phyloP scores from a whole-genome alignment of 257 asterid species.

The Ilex aquifolium region DNA sequence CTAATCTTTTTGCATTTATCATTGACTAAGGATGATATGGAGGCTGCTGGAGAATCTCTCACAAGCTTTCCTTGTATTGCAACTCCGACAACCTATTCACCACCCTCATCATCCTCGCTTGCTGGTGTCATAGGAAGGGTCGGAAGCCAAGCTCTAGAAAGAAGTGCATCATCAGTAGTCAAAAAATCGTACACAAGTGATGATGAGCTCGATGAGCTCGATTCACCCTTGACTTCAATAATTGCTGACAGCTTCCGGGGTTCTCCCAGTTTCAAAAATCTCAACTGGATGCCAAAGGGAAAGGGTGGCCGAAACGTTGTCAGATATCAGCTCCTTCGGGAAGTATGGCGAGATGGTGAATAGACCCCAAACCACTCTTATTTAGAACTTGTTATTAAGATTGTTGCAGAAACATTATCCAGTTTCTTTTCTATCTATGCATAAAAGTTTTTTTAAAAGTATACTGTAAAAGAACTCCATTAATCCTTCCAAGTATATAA shows the following conservation, averaged over 20 bases:
- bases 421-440: too few relatives aligned
- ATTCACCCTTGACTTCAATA: conserved; percentile 61
- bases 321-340: conserved; percentile 64
- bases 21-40: conserved; percentile 36
- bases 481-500: too few relatives aligned
- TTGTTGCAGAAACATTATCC: neutral
- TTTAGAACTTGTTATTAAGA: too few relatives aligned
- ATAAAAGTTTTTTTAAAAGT: too few relatives aligned
- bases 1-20: conserved; percentile 3
- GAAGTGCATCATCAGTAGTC: conserved; percentile 46
- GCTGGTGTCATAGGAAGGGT: conserved; percentile 44
- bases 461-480: too few relatives aligned
- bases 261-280: conserved; percentile 40
- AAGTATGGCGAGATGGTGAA: conserved; percentile 45
- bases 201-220: conserved; percentile 75
- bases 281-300: conserved; percentile 43
- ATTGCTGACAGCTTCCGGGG: conserved; percentile 45
- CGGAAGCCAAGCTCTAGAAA: conserved; percentile 42
- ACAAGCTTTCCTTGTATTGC: conserved; percentile 54
- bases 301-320: conserved; percentile 48
- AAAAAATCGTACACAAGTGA: conserved; percentile 66
- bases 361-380: neutral
- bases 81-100: conserved; percentile 41
- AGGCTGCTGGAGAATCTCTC: conserved; percentile 22
- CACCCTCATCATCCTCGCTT: conserved; percentile 64